Conservation (phyloP, 176 grass and related monocot genomes). For the Dendrocalamus sinicus region DNA sequence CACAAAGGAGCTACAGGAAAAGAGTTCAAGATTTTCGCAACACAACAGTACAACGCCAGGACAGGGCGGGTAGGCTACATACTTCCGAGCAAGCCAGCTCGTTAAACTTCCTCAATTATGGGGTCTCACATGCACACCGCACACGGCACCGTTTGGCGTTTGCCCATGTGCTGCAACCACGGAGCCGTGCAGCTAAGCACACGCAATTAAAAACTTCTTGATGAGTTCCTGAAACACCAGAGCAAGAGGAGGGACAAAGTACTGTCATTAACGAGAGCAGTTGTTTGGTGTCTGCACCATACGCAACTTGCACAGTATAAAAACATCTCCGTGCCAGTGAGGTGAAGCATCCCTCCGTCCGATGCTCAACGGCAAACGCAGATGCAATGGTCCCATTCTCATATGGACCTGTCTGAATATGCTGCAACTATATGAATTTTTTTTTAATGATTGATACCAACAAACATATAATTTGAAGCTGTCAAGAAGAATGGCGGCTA, state of each 20-base stretch:
- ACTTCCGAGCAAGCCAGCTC: constrained; percentile 41
- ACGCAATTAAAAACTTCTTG: constrained; percentile 69
- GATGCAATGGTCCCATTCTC: background rate
- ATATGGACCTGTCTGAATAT: constrained; percentile 29
- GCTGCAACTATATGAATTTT: constrained; percentile 15
- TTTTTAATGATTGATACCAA: background rate
- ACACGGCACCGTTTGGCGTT: constrained; percentile 32
- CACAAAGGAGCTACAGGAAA: background rate
- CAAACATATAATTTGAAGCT: background rate
- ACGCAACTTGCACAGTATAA: constrained; percentile 25
- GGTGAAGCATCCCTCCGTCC: constrained; percentile 23
- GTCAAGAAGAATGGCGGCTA: background rate
- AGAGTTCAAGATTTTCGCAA: background rate
- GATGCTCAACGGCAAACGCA: constrained; percentile 24
- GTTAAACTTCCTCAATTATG: constrained; percentile 44
- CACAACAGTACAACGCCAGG: background rate
- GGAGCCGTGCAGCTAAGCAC: constrained; percentile 57
- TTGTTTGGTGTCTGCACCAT: constrained; percentile 40
- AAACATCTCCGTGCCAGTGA: constrained; percentile 34
- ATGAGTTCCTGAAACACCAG: constrained; percentile 69
- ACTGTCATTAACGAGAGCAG: constrained; percentile 43
- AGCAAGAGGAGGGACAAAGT: constrained; percentile 38
- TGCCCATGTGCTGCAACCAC: constrained; percentile 46
- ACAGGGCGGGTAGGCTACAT: constrained; percentile 26
- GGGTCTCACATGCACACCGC: constrained; percentile 39